phyloP scores from a whole-genome alignment of 2,329 filamentous ascomycete genomes.

The Fusarium oligoseptatum region DNA sequence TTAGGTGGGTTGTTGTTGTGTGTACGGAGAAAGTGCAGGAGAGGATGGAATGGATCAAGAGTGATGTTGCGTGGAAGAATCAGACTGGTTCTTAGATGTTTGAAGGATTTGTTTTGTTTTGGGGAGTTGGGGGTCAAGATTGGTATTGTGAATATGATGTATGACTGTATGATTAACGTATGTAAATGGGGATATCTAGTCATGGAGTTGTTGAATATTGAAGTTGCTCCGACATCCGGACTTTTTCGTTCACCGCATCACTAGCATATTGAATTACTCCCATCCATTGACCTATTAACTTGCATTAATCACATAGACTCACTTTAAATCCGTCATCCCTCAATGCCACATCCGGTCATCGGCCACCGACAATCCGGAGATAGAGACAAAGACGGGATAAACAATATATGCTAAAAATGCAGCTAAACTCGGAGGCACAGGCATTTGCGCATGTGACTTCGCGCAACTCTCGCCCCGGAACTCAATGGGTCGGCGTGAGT shows the following conservation, averaged over 20 bases:
- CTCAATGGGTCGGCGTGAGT: conserved; percentile 40
- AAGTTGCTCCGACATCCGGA: background rate
- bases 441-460: conserved; percentile 46
- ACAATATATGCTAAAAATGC: background rate
- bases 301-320: background rate
- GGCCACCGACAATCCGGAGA: background rate
- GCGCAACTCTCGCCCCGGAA: conserved; percentile 45
- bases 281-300: background rate
- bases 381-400: background rate
- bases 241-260: background rate
- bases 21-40: conserved; percentile 44
- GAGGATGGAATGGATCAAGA: conserved; percentile 45
- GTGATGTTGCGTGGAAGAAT: conserved; percentile 35
- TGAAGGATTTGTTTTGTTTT: background rate
- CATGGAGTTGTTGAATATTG: background rate
- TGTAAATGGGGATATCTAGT: background rate
- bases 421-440: background rate
- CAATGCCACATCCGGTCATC: background rate
- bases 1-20: conserved; percentile 35
- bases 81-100: background rate
- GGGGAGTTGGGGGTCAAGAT: background rate
- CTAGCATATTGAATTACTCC: background rate
- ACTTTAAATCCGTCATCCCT: background rate
- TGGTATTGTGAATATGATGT: background rate
- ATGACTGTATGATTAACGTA: background rate